These are phyloP conservation scores for Spathaspora arborariae DNA, from an alignment of 805 yeast genomes.

Conservation along the genomic window DNA sequence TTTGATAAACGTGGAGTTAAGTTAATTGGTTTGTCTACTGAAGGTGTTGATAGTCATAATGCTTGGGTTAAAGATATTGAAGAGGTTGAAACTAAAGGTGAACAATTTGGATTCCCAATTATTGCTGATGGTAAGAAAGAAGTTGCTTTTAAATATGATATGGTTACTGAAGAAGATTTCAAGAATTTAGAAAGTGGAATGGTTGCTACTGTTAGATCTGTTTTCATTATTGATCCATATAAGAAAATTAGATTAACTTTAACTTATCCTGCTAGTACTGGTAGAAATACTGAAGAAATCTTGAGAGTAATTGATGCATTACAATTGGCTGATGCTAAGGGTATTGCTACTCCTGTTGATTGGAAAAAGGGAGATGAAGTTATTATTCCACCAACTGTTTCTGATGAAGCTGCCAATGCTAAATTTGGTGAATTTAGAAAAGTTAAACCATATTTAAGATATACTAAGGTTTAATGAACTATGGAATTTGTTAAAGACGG, in stretches of 20 bases:
- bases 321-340: constrained; percentile 58
- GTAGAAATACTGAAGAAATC: constrained; percentile 74
- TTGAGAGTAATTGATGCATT: constrained; percentile 67
- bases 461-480: constrained; percentile 33
- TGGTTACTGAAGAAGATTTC: constrained; percentile 66
- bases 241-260: constrained; percentile 60
- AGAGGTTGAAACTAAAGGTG: constrained; percentile 53
- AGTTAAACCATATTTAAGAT: constrained; percentile 61
- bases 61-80: constrained; percentile 72
- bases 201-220: constrained; percentile 68
- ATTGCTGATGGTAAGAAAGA: constrained; percentile 63
- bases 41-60: constrained; percentile 56
- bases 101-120: constrained; percentile 58
- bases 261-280: constrained; percentile 71
- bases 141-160: constrained; percentile 60
- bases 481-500: constrained; percentile 4
- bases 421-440: constrained; percentile 60
- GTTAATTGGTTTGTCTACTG: constrained; percentile 66
- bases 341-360: constrained; percentile 66
- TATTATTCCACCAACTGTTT: constrained; percentile 63
- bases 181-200: constrained; percentile 57
- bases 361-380: constrained; percentile 76
- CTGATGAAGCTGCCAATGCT: constrained; percentile 54
- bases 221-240: constrained; percentile 65
- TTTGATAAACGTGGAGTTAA: constrained; percentile 62